Evolutionary conservation across 1,284 basidiomycete species (phyloP), one percentile per base, ranked within the genome.

Genomic region (Marasmius fiardii): DNA sequence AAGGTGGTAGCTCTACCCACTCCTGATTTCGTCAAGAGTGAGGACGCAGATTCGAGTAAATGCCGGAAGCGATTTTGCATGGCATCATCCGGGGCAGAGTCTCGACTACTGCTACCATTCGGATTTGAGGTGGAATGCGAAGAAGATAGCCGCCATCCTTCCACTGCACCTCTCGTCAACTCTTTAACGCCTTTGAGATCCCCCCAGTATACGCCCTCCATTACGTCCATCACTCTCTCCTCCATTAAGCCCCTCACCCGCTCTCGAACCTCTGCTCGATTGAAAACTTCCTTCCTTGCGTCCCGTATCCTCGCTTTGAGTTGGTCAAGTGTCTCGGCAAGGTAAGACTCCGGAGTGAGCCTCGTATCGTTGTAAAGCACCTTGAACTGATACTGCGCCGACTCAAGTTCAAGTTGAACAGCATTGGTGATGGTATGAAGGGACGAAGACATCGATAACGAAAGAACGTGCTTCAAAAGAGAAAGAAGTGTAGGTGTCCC

Each of bases 281-380:
- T 86, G 77, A 99, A 98, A 20, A 49, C 47, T 64, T 91, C 86
- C 18, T 81, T 71, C 0, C 90, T 91, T 65, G 90, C 90, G 44
- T 93, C 87, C 65, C 91, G 93, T 80, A 99, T 96, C 45, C 90
- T 86, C 0, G 85, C 81, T 74, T 99, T 99, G 63, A 99, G 84
- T 7, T 83, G 78, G 66, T 99, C 96, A 73, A 98, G 89, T 2
- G 94, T 95, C 73, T 99, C 97, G 16, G 96, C 95, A 51, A 98
- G 93, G 68, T 99, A 99, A 2, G 92, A 95, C 71, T 99, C 97
- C 11, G 97, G 88, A 0, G 92, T 92, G 63, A 98, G 92, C 24
- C 91, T 83, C 20, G 94, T 86, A 72, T 99, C 97, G 68, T 99
- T 99, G 79, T 99, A 99, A 71, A 98, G 94, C 0, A 99, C 95